Conservation (phyloP, 352 stramenopile species). For the Phytophthora multivora region DNA sequence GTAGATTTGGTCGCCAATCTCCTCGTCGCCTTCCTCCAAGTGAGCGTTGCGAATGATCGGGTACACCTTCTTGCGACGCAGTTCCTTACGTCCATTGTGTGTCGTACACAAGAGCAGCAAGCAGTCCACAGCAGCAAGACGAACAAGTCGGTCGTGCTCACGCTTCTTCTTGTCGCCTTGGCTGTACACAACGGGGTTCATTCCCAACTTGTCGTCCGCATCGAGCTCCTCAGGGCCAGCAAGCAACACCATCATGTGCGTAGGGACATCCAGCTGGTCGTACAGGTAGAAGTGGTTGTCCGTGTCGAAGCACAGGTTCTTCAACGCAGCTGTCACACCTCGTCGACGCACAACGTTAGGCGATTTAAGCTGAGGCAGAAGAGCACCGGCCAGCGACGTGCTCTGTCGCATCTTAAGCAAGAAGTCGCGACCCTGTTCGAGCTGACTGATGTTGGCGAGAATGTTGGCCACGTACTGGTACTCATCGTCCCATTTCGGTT, state of each 20-base stretch:
- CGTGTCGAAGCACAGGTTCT: slow-evolving; percentile 89
- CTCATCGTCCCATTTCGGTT: slow-evolving; percentile 88
- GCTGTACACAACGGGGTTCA: slow-evolving; percentile 78
- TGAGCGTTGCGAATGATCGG: slow-evolving; percentile 86
- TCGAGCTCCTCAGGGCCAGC: slow-evolving; percentile 77
- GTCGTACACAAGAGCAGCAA: slow-evolving; percentile 82
- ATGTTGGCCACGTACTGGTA: slow-evolving; percentile 90
- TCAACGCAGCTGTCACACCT: slow-evolving; percentile 65
- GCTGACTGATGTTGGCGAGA: slow-evolving; percentile 83
- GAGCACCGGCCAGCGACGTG: slow-evolving; percentile 64
- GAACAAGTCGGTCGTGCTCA: slow-evolving; percentile 75
- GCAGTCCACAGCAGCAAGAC: slow-evolving; percentile 72
- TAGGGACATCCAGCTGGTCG: slow-evolving; percentile 82
- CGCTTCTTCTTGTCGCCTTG: slow-evolving; percentile 86
- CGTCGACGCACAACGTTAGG: slow-evolving; percentile 83
- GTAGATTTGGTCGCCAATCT: slow-evolving; percentile 88
- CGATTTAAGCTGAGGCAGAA: slow-evolving; percentile 81
- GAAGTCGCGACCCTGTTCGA: slow-evolving; percentile 80
- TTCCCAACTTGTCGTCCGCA: slow-evolving; percentile 79
- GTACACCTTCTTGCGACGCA: slow-evolving; percentile 88
- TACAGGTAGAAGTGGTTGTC: slow-evolving; percentile 91
- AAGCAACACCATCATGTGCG: slow-evolving; percentile 79
- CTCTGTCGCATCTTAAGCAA: slow-evolving; percentile 73
- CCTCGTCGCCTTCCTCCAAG: slow-evolving; percentile 78
- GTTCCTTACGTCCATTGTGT: slow-evolving; percentile 73